These are phyloP conservation scores for Citrus cavaleriei DNA, from an alignment of 345 rosid species.

Conservation along the genomic window DNA sequence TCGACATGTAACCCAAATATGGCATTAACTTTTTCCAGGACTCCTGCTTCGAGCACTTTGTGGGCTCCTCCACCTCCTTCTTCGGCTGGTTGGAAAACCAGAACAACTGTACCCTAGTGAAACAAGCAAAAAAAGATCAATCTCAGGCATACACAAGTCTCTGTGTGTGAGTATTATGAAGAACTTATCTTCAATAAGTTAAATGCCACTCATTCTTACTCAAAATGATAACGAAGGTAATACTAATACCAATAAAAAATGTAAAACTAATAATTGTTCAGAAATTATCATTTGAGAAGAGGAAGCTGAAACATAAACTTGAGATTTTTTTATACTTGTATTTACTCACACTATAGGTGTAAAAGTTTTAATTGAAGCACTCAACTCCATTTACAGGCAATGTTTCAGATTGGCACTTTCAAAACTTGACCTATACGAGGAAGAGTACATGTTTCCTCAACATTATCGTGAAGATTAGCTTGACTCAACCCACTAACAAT, in stretches of 20 bases:
- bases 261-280: neutral
- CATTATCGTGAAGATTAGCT: neutral
- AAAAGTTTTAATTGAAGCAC: neutral
- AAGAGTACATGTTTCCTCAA: neutral
- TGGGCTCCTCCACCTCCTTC: conserved; percentile 93
- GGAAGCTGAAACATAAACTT: neutral
- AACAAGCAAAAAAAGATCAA: neutral
- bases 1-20: conserved; percentile 73
- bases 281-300: neutral
- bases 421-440: neutral
- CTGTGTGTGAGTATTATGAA: neutral
- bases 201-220: neutral
- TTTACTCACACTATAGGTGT: neutral
- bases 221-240: neutral
- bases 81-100: conserved; percentile 93
- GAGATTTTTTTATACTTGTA: neutral
- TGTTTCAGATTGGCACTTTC: neutral
- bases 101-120: conserved; percentile 73
- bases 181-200: neutral
- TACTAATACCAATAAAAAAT: neutral
- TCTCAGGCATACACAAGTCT: conserved; percentile 4
- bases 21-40: conserved; percentile 56
- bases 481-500: neutral
- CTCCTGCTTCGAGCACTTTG: conserved; percentile 59
- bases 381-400: neutral